These are phyloP conservation scores for Talaromyces ruber DNA, from an alignment of 495 filamentous ascomycete genomes.

Conservation along the genomic window DNA sequence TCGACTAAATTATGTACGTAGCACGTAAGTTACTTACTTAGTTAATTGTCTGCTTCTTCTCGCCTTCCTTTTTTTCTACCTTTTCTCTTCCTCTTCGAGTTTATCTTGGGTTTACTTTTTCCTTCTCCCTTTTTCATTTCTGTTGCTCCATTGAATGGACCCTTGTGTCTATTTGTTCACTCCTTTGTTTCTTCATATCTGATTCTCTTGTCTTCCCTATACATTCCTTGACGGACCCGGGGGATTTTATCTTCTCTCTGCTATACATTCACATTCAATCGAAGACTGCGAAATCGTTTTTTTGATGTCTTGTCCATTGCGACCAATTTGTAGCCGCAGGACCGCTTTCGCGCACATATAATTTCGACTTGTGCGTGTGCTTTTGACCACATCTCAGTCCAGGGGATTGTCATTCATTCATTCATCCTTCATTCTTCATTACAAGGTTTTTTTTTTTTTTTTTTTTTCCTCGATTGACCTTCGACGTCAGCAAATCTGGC, in stretches of 20 bases:
- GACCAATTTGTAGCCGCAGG: neutral
- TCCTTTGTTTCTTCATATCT: neutral
- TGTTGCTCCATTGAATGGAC: neutral
- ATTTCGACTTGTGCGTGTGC: neutral
- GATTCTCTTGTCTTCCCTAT: neutral
- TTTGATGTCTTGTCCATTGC: neutral
- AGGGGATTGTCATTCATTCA: neutral
- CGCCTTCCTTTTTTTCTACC: neutral
- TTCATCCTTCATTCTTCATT: neutral
- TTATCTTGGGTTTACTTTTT: neutral
- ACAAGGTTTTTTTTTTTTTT: neutral
- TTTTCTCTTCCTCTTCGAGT: neutral
- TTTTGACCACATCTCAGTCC: neutral
- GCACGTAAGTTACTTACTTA: neutral
- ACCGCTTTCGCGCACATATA: neutral
- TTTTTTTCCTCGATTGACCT: neutral
- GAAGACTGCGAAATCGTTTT: neutral
- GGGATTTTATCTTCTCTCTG: neutral
- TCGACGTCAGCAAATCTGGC: neutral
- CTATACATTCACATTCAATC: neutral
- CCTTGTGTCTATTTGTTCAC: neutral
- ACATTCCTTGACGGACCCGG: neutral
- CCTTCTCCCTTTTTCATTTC: neutral
- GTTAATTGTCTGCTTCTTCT: neutral
- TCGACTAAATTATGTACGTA: neutral